These are phyloP conservation scores for Ambispora gerdemannii DNA, from an alignment of 192 early-diverging fungal species.

Conservation along the genomic window DNA sequence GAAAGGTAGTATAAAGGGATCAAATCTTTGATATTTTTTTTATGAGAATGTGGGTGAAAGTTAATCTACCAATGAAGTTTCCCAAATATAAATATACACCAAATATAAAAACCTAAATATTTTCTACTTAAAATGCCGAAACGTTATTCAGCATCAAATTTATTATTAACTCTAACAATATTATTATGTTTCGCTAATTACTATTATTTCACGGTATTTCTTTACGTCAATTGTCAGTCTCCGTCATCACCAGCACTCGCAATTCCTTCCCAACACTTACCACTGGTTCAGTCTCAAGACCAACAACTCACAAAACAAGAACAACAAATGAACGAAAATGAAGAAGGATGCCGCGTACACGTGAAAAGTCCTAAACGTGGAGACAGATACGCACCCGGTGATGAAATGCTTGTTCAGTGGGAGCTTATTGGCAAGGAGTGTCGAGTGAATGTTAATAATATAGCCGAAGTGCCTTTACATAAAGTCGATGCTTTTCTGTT, in stretches of 20 bases:
- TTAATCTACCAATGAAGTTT: no score
- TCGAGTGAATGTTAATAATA: background rate
- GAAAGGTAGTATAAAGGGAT: no score
- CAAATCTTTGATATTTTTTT: no score
- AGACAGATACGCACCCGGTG: background rate
- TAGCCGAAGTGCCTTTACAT: background rate
- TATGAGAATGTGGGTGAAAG: no score
- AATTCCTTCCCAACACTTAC: background rate
- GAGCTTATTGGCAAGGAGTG: background rate
- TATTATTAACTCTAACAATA: no score
- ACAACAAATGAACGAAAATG: background rate
- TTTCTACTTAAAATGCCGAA: no score
- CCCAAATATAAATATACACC: no score
- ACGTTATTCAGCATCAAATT: no score
- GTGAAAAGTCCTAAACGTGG: background rate
- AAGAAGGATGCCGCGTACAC: background rate
- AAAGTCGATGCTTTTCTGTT: conserved; percentile 12
- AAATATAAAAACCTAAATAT: no score
- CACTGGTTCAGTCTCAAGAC: background rate
- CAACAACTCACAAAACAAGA: background rate
- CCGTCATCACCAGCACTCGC: background rate
- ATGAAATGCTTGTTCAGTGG: conserved; percentile 7
- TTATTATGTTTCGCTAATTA: no score
- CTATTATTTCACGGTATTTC: no score
- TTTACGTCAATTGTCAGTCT: no score